Percentiles rank a stretch among this genome's conserved stretches.
Evolutionary conservation across 768 basidiomycete species (phyloP).

Genomic region (Mycena amicta): DNA sequence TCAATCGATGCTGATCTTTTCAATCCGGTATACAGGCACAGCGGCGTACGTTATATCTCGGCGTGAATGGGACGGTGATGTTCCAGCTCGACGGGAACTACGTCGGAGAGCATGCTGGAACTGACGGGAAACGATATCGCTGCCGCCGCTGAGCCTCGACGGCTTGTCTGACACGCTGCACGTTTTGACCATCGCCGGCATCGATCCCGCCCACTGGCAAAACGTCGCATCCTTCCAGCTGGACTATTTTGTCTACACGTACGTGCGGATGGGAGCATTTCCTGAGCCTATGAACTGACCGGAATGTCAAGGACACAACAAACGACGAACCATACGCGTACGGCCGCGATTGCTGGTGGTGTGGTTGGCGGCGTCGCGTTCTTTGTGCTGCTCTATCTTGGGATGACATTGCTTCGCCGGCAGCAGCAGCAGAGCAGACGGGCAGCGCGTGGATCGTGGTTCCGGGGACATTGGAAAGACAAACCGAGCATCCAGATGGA

Average conservation of each 20-base stretch:
- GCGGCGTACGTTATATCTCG: background rate
- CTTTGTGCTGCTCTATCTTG: background rate
- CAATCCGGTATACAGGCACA: background rate
- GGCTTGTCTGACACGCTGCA: background rate
- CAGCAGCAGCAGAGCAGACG: background rate
- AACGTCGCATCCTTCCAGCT: background rate
- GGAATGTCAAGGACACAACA: background rate
- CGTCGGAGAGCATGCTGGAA: background rate
- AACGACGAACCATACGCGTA: conserved; percentile 1
- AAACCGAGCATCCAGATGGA: conserved; percentile 3
- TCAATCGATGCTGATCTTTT: background rate
- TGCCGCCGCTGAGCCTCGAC: background rate
- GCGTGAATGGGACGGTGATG: background rate
- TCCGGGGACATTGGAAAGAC: background rate
- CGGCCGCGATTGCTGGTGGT: background rate
- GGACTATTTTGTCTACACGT: conserved; percentile 1
- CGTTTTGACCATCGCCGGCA: background rate
- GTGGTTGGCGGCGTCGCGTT: background rate
- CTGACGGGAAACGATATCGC: background rate
- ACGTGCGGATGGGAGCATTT: no score
- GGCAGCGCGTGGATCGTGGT: background rate
- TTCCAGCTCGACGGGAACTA: conserved; percentile 1
- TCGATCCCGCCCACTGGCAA: background rate
- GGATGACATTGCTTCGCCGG: background rate
- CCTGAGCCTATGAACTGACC: background rate